Evolutionary conservation across 2,329 filamentous ascomycete genomes (phyloP).

Genomic region (Ophiocordyceps camponoti-rufipedis): DNA sequence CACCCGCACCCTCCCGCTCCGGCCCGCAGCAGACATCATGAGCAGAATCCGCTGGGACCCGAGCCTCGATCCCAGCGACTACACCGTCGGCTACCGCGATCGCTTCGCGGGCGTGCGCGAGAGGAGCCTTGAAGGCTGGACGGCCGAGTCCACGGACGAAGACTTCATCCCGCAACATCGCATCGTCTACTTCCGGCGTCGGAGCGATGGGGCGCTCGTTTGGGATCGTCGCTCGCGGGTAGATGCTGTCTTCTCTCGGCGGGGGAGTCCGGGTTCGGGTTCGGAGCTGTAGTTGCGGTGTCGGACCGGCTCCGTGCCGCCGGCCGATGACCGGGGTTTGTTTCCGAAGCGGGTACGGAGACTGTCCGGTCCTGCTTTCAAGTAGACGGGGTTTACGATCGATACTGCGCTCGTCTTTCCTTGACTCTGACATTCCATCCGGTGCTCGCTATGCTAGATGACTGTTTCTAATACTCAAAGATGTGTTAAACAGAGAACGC

Average conservation of each 20-base stretch:
- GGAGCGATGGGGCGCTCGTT: conserved; percentile 9
- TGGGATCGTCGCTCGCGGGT: conserved; percentile 34
- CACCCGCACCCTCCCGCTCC: conserved; percentile 19
- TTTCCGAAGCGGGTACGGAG: too few species aligned
- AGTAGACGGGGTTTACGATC: too few species aligned
- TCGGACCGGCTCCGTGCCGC: too few species aligned
- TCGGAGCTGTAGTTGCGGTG: too few species aligned
- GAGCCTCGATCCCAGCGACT: conserved; percentile 31
- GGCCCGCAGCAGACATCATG: conserved; percentile 38
- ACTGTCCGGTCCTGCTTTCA: too few species aligned
- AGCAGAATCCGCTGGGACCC: conserved; percentile 42
- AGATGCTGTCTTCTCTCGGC: conserved; percentile 30
- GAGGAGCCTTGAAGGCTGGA: conserved; percentile 36
- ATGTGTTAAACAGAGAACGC: too few species aligned
- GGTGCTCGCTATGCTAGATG: too few species aligned
- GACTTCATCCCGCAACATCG: conserved; percentile 50
- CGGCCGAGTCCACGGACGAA: conserved; percentile 42
- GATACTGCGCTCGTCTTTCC: too few species aligned
- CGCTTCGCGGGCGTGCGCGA: conserved; percentile 37
- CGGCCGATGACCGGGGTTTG: not conserved
- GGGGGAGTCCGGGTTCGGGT: too few species aligned
- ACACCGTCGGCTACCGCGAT: conserved; percentile 42
- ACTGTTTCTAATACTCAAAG: too few species aligned
- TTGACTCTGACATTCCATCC: too few species aligned
- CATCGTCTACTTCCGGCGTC: conserved; percentile 41